Percentiles rank a stretch among this genome's conserved stretches.
Evolutionary conservation across 306 rosid genomes (phyloP).

Genomic region (Fragaria ananassa): DNA sequence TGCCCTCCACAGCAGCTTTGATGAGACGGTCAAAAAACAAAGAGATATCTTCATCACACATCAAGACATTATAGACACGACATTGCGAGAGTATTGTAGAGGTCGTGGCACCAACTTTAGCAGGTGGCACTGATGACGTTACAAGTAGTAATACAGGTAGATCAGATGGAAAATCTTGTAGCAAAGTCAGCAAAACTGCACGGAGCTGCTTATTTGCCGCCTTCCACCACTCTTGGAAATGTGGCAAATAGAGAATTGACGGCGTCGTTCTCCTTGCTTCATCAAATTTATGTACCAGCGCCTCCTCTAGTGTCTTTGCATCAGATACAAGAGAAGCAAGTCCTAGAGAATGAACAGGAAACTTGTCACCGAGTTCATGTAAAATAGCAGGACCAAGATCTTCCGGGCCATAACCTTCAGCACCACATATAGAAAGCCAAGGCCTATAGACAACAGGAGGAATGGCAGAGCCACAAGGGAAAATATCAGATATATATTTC

Average conservation of each 20-base stretch:
- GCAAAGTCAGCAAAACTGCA: conserved; percentile 78
- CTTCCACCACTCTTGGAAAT: conserved; percentile 90
- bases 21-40: conserved; percentile 60
- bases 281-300: conserved; percentile 86
- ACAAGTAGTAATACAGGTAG: conserved; percentile 76
- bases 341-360: conserved; percentile 90
- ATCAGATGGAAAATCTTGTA: conserved; percentile 84
- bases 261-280: conserved; percentile 96
- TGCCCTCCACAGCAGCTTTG: conserved; percentile 50
- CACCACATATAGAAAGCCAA: conserved; percentile 78
- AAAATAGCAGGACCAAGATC: conserved; percentile 96
- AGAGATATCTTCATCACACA: conserved; percentile 61
- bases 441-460: conserved; percentile 83
- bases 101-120: conserved; percentile 66
- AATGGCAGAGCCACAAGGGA: conserved; percentile 78
- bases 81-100: conserved; percentile 58
- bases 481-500: conserved; percentile 62
- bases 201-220: conserved; percentile 88
- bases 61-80: conserved; percentile 54
- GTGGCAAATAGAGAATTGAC: conserved; percentile 84
- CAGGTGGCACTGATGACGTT: conserved; percentile 57
- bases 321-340: conserved; percentile 86
- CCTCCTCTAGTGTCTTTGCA: conserved; percentile 95
- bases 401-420: conserved; percentile 93
- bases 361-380: conserved; percentile 82